A percentile compares a stretch with the other conserved stretches of the same genome.
Conservation (phyloP, 2,329 filamentous ascomycete genomes). For the Conoideocrella luteorostrata region DNA sequence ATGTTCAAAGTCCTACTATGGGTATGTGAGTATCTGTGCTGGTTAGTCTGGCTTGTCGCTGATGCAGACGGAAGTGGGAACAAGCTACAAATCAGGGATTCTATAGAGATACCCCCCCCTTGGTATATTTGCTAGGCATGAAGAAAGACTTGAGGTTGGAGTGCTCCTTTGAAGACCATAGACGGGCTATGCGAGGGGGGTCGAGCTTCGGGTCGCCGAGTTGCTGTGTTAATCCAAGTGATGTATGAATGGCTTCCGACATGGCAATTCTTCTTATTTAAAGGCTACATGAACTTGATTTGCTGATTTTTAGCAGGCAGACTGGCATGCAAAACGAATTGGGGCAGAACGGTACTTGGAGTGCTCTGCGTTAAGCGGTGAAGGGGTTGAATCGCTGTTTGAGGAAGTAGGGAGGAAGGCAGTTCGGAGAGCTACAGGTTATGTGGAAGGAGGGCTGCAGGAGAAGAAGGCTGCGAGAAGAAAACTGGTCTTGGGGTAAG, state of each 20-base stretch:
- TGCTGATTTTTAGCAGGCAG: slow-evolving; percentile 18
- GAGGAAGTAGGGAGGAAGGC: slow-evolving; percentile 20
- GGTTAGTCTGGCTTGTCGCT: no score
- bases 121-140: slow-evolving; percentile 26
- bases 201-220: slow-evolving; percentile 10
- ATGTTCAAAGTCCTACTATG: slow-evolving; percentile 28
- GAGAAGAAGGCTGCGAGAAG: neutral
- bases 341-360: slow-evolving; percentile 25
- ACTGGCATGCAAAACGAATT: slow-evolving; percentile 25
- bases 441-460: neutral
- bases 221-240: slow-evolving; percentile 24
- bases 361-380: slow-evolving; percentile 29
- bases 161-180: slow-evolving; percentile 12
- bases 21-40: slow-evolving; percentile 18
- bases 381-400: slow-evolving; percentile 26
- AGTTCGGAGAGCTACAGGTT: slow-evolving; percentile 12
- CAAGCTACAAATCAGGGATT: slow-evolving; percentile 1
- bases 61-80: slow-evolving; percentile 18
- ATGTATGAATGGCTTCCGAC: no score
- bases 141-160: slow-evolving; percentile 25
- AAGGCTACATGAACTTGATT: no score
- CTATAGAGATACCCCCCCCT: slow-evolving; percentile 12
- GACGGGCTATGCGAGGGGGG: slow-evolving; percentile 1
- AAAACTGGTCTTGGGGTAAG: neutral
- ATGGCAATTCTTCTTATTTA: no score